Base-by-base conservation (phyloP, 116 monocot species). In the Phalaenopsis hybrid region DNA sequence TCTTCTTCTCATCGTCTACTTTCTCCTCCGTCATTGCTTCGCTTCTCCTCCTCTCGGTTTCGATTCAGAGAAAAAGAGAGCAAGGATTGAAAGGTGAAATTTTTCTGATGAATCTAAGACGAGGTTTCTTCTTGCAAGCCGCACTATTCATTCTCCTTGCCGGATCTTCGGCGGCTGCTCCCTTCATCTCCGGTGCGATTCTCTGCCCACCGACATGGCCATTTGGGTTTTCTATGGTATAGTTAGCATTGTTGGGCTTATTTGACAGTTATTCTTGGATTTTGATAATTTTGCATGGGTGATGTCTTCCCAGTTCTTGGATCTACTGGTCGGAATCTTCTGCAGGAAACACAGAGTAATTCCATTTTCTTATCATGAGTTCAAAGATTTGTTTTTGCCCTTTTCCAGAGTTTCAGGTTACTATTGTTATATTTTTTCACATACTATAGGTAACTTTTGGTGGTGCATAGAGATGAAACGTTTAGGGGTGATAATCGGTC, bases 281-380 rank as follows among this genome's bases (percentile, higher is more conserved):
- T 73, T 12, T 55, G 13, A 13, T 55, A 37, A 37, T 43, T 78
- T 68, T 37, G 50, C 17, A 34, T 67, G 78, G 85, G 70, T 70
- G 63, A 41, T 41, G 85, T 72, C 15, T 43, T 85, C 23, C 81
- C 78, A 49, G 21, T 0, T 23, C 69, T 51, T 15, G 68, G 69
- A 85, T 81, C 81, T 57, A 69, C 55, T 5, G 81, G 85, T 51
- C 85, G 85, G 77, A 85, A 21, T 72, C 81, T 85, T 13, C 52
- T 85, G 55, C 85, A 85, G 55, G 28, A 77, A 0, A 77, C 52
- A 76, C 68, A 81, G 45, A 41, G 85, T 85, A 85, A 68, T 77
- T 20, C 25, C 25, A 16, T 73, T 41, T 12, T 43, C 15, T 13
- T 73, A 17, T 73, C 31, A 73, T 4, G 41, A 41, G 16, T 67